A percentile compares a stretch with the other conserved stretches of the same genome.
These are phyloP conservation scores for Hypoxylon subgilvum DNA, from an alignment of 495 filamentous ascomycete genomes.

Conservation along the genomic window DNA sequence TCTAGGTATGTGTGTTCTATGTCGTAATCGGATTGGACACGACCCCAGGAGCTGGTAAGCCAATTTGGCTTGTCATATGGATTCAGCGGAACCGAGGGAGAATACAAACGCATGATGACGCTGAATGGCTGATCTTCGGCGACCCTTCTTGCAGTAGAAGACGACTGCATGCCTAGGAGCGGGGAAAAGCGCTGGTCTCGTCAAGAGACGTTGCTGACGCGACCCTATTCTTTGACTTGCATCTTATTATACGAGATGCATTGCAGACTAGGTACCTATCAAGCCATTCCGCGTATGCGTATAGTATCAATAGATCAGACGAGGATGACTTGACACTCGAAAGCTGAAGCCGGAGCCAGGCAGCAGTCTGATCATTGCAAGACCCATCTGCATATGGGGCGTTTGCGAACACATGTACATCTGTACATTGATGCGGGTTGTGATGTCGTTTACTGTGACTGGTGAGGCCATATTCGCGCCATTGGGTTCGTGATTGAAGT, in stretches of 20 bases:
- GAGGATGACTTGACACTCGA: slow-evolving; percentile 2
- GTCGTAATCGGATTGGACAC: slow-evolving; percentile 9
- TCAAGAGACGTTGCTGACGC: not conserved
- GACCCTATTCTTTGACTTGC: not conserved
- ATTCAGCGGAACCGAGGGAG: slow-evolving; percentile 18
- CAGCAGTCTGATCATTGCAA: not conserved
- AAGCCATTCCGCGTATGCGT: slow-evolving; percentile 12
- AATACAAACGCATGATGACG: slow-evolving; percentile 6
- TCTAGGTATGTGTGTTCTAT: too few relatives aligned
- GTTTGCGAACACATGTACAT: not conserved
- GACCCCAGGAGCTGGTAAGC: slow-evolving; percentile 1
- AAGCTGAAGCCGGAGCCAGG: not conserved
- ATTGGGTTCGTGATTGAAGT: not conserved
- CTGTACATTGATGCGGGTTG: not conserved
- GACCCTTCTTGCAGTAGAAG: slow-evolving; percentile 15
- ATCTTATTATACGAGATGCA: slow-evolving; percentile 20
- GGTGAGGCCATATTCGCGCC: not conserved
- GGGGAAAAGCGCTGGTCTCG: slow-evolving; percentile 11
- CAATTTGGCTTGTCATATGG: slow-evolving; percentile 2
- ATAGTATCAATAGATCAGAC: slow-evolving; percentile 7
- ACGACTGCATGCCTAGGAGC: slow-evolving; percentile 8
- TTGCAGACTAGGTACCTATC: slow-evolving; percentile 1
- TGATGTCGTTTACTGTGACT: not conserved
- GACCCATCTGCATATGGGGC: not conserved
- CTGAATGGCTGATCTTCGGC: slow-evolving; percentile 13